Percentiles rank a stretch among this genome's conserved stretches.
These are phyloP conservation scores for Ganoderma resinaceum DNA, from an alignment of 1,284 basidiomycete genomes.

Conservation along the genomic window DNA sequence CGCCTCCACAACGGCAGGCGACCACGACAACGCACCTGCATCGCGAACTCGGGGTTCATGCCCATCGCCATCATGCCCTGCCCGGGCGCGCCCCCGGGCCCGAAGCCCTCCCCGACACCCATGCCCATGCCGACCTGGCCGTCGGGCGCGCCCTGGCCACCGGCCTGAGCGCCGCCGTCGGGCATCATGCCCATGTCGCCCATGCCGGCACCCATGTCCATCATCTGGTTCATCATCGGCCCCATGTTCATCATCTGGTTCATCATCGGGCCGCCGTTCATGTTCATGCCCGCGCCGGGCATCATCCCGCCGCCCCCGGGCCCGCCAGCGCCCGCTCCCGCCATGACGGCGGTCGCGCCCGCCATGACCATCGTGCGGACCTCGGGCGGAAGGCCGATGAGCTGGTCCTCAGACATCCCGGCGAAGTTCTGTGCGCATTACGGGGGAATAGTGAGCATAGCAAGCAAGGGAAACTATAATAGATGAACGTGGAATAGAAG, in stretches of 20 bases:
- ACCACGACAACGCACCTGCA: constrained; percentile 58
- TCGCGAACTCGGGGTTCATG: constrained; percentile 43
- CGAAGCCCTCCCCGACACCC: constrained; percentile 43
- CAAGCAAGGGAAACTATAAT: neutral
- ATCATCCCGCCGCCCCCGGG: constrained; percentile 61
- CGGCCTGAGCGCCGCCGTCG: constrained; percentile 32
- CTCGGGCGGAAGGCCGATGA: constrained; percentile 75
- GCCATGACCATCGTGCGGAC: constrained; percentile 85
- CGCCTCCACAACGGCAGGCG: constrained; percentile 8
- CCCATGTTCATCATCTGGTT: constrained; percentile 53
- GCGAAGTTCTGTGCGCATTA: constrained; percentile 68
- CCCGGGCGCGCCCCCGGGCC: constrained; percentile 36
- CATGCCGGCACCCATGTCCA: constrained; percentile 57
- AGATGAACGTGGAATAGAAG: neutral
- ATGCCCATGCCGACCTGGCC: constrained; percentile 57
- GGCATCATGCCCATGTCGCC: constrained; percentile 46
- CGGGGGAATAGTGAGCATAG: constrained; percentile 2
- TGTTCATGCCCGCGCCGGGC: constrained; percentile 46
- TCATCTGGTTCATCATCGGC: constrained; percentile 48
- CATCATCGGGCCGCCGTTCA: constrained; percentile 51
- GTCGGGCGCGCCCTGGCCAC: constrained; percentile 33
- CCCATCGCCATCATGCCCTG: constrained; percentile 45
- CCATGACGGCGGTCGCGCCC: constrained; percentile 78
- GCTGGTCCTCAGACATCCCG: constrained; percentile 82
- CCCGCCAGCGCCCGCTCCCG: constrained; percentile 52